Percentiles rank a stretch among this genome's conserved stretches.
These are phyloP conservation scores for Cercospora sp. DNA, from an alignment of 2,329 filamentous ascomycete species.

Conservation along the genomic window DNA sequence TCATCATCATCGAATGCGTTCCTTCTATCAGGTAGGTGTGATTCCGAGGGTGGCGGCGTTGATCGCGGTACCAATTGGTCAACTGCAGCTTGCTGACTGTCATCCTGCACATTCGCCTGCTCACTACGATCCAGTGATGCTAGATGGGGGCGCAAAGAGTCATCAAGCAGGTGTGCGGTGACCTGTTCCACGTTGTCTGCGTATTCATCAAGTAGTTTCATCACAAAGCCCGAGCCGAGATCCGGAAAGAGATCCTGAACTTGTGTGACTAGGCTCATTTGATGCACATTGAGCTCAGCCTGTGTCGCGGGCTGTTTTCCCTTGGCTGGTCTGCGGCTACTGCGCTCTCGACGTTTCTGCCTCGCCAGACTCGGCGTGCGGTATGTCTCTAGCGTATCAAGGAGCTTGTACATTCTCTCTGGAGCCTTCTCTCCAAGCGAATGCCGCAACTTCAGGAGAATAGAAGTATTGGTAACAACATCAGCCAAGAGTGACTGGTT, in stretches of 20 bases:
- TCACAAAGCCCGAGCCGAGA: constrained; percentile 78
- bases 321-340: constrained; percentile 70
- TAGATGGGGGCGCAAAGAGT: constrained; percentile 70
- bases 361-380: constrained; percentile 56
- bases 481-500: constrained; percentile 71
- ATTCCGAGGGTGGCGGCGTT: constrained; percentile 50
- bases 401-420: constrained; percentile 60
- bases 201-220: constrained; percentile 78
- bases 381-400: constrained; percentile 62
- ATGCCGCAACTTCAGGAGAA: constrained; percentile 65
- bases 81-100: constrained; percentile 28
- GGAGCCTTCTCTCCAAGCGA: constrained; percentile 55
- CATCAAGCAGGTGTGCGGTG: constrained; percentile 78
- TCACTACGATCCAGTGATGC: constrained; percentile 64
- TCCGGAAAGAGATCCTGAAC: constrained; percentile 94
- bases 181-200: constrained; percentile 74
- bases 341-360: constrained; percentile 57
- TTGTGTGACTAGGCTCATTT: constrained; percentile 80
- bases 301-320: constrained; percentile 43
- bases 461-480: constrained; percentile 75
- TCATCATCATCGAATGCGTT: constrained; percentile 82
- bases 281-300: constrained; percentile 69
- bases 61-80: constrained; percentile 58
- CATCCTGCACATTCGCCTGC: constrained; percentile 53
- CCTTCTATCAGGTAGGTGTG: constrained; percentile 57